A percentile compares a stretch with the other conserved stretches of the same genome.
These are phyloP conservation scores for Colletotrichum shisoi DNA, from an alignment of 2,329 filamentous ascomycete species.

Conservation along the genomic window DNA sequence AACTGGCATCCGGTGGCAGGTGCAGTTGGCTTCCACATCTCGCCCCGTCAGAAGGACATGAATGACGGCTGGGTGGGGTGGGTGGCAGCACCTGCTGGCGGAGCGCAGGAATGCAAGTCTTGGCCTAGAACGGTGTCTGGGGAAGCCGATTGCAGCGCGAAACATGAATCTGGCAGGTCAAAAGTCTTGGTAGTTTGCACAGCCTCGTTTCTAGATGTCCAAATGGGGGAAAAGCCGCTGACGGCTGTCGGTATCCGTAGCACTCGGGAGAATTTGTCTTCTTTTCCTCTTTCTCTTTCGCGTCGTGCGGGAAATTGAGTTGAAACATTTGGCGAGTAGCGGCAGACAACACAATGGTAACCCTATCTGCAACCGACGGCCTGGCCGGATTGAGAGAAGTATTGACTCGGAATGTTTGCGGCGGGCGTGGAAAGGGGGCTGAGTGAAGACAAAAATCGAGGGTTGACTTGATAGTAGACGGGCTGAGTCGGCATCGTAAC, in stretches of 20 bases:
- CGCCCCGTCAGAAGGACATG: conserved; percentile 21
- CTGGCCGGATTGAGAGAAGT: conserved; percentile 2
- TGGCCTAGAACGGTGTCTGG: conserved; percentile 34
- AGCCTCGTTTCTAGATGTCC: conserved; percentile 34
- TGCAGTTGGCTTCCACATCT: neutral
- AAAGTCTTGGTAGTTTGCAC: conserved; percentile 38
- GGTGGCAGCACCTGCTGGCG: conserved; percentile 20
- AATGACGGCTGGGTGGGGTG: neutral
- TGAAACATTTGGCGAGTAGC: conserved; percentile 26
- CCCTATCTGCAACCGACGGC: conserved; percentile 9
- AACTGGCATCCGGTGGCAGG: conserved; percentile 17
- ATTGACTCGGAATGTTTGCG: conserved; percentile 20
- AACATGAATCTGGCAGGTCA: conserved; percentile 38
- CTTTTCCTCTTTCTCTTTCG: neutral
- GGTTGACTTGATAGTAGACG: conserved; percentile 25
- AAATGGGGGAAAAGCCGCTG: conserved; percentile 20
- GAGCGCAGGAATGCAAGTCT: conserved; percentile 34
- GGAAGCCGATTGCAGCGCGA: conserved; percentile 37
- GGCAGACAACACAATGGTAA: conserved; percentile 7
- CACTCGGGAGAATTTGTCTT: neutral
- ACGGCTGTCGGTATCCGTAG: conserved; percentile 6
- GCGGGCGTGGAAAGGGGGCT: conserved; percentile 23
- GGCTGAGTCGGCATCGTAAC: conserved; percentile 23
- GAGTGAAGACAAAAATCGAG: conserved; percentile 25
- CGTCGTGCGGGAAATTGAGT: conserved; percentile 22